A percentile compares a stretch with the other conserved stretches of the same genome.
Conservation (phyloP, 2,329 filamentous ascomycete genomes). For the Hypoxylon sp. region DNA sequence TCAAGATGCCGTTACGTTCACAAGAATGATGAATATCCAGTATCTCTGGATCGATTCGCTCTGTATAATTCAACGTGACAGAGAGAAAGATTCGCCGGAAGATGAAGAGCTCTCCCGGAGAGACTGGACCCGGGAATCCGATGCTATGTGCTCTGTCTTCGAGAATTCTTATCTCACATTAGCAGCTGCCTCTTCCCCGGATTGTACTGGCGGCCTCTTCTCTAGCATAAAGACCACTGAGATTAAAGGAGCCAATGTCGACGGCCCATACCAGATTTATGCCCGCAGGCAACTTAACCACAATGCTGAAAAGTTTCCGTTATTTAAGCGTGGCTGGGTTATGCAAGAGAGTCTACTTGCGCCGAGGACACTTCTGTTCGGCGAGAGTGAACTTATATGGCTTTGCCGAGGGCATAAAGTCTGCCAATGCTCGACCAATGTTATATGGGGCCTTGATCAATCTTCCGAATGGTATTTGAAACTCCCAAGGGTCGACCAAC, state of each 20-base stretch:
- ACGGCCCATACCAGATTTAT: neutral
- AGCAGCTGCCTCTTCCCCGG: constrained; percentile 1
- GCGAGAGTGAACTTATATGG: neutral
- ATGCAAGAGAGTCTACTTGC: constrained; percentile 2
- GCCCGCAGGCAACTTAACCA: neutral
- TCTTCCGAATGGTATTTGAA: neutral
- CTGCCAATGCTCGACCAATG: neutral
- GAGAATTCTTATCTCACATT: neutral
- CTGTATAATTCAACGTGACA: neutral
- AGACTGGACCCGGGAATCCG: neutral
- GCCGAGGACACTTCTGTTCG: neutral
- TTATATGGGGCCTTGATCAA: neutral
- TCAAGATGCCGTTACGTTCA: neutral
- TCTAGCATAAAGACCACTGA: neutral
- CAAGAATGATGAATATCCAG: neutral
- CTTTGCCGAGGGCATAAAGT: neutral
- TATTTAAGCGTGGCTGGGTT: neutral
- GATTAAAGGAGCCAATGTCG: neutral
- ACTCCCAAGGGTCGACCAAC: neutral
- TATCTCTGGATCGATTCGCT: constrained; percentile 1
- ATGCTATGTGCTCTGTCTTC: neutral
- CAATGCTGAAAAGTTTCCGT: neutral
- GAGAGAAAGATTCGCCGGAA: neutral
- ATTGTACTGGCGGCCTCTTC: neutral
- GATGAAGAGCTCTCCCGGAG: neutral